These are phyloP conservation scores for apple (Malus domestica) DNA, from an alignment of 306 rosid species.

Conservation along the genomic window DNA sequence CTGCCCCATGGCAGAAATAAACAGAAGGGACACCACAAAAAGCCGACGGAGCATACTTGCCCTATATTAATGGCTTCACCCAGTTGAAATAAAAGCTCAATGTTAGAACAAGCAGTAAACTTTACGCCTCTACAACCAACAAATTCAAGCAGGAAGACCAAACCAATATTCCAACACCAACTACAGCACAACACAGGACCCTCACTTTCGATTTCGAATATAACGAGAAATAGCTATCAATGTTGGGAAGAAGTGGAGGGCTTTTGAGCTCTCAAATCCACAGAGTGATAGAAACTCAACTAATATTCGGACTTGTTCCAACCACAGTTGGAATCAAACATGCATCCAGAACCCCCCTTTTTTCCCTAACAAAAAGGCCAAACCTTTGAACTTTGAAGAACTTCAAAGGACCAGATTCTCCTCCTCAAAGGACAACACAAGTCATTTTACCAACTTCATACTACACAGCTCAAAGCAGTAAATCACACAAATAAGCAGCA, in stretches of 20 bases:
- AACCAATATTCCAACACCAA: conserved; percentile 3
- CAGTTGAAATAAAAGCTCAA: conserved; percentile 13
- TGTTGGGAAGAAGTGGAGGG: neutral
- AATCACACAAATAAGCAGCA: conserved; percentile 19
- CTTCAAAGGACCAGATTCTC: conserved; percentile 12
- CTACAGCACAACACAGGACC: conserved; percentile 5
- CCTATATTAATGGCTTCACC: conserved; percentile 6
- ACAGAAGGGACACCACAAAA: conserved; percentile 54
- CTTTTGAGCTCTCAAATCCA: conserved; percentile 14
- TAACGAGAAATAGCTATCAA: neutral
- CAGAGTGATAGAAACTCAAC: conserved; percentile 11
- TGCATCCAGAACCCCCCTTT: conserved; percentile 6
- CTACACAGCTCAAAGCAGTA: conserved; percentile 22
- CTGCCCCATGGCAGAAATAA: conserved; percentile 64
- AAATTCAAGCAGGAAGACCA: conserved; percentile 5
- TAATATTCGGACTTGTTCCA: conserved; percentile 6
- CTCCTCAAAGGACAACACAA: conserved; percentile 7
- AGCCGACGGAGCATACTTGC: conserved; percentile 37
- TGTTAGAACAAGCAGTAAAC: conserved; percentile 6
- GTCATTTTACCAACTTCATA: conserved; percentile 18
- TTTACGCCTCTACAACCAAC: conserved; percentile 13
- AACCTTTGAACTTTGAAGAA: conserved; percentile 12
- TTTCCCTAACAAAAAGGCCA: conserved; percentile 5
- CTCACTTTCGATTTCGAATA: neutral
- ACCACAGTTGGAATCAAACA: conserved; percentile 15